These are phyloP conservation scores for Capsicum pubescens DNA, from an alignment of 257 asterid genomes.

Conservation along the genomic window DNA sequence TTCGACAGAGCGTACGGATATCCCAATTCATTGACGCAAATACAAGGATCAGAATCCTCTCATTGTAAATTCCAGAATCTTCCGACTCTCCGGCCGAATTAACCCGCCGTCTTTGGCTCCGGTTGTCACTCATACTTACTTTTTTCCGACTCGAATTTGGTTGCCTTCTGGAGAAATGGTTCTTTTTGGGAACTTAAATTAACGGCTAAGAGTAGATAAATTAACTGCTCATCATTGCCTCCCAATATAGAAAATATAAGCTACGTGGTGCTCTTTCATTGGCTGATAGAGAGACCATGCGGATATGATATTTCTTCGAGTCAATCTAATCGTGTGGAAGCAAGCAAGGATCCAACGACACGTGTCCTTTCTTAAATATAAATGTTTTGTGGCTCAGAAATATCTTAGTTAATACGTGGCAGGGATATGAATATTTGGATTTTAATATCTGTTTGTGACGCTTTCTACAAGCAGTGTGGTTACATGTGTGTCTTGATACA, in stretches of 20 bases:
- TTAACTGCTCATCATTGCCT: constrained; percentile 15
- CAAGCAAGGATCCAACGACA: background rate
- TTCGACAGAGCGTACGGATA: constrained; percentile 56
- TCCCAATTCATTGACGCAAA: constrained; percentile 72
- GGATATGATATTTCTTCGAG: background rate
- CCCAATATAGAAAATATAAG: background rate
- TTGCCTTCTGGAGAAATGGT: background rate
- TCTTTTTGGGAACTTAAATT: background rate
- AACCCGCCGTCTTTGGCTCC: constrained; percentile 41
- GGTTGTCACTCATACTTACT: constrained; percentile 36
- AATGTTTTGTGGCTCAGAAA: constrained; percentile 26
- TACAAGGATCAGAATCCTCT: constrained; percentile 55
- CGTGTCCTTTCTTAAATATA: constrained; percentile 27
- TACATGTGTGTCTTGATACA: constrained; percentile 26
- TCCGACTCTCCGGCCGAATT: constrained; percentile 37
- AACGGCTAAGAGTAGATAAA: background rate
- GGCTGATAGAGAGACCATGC: constrained; percentile 25
- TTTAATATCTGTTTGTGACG: background rate
- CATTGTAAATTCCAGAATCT: constrained; percentile 62
- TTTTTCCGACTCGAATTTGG: constrained; percentile 24
- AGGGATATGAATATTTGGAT: background rate
- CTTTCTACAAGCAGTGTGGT: background rate
- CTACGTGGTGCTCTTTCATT: constrained; percentile 24
- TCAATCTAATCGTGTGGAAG: constrained; percentile 2
- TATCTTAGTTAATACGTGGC: constrained; percentile 37